Percentiles rank a stretch among this genome's conserved stretches.
Evolutionary conservation across 805 yeast genomes (phyloP).

Genomic region (Hanseniaspora thailandica): DNA sequence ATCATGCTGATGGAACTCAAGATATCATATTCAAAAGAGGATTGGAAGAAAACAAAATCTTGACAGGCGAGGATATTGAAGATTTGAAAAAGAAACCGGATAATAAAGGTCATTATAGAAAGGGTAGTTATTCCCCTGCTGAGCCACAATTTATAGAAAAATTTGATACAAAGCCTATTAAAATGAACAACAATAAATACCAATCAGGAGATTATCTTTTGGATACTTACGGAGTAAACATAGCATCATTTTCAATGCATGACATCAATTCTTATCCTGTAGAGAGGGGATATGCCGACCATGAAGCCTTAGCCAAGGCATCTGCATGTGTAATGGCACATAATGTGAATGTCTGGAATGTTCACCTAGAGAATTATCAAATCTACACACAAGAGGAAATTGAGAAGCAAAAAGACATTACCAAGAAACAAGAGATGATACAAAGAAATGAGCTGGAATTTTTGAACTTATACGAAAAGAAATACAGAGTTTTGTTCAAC

Average conservation of each 20-base stretch:
- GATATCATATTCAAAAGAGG: slow-evolving; percentile 76
- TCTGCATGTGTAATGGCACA: slow-evolving; percentile 69
- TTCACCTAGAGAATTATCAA: slow-evolving; percentile 56
- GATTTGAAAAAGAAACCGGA: slow-evolving; percentile 6
- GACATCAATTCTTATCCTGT: slow-evolving; percentile 82
- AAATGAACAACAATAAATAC: slow-evolving; percentile 26
- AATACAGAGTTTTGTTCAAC: slow-evolving; percentile 49
- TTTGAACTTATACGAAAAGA: slow-evolving; percentile 45
- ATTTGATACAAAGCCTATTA: slow-evolving; percentile 20
- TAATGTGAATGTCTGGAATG: slow-evolving; percentile 71
- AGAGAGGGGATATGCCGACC: slow-evolving; percentile 63
- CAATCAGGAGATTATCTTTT: slow-evolving; percentile 37
- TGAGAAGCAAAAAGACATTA: background rate
- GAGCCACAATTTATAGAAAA: slow-evolving; percentile 21
- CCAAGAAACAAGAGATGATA: background rate
- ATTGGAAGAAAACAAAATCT: slow-evolving; percentile 39
- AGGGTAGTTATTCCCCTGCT: slow-evolving; percentile 21
- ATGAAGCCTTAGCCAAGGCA: slow-evolving; percentile 60
- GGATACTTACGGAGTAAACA: slow-evolving; percentile 37
- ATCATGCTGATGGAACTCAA: slow-evolving; percentile 84
- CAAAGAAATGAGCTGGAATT: slow-evolving; percentile 27
- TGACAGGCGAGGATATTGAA: slow-evolving; percentile 21
- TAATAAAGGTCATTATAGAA: slow-evolving; percentile 16
- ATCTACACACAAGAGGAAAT: background rate
- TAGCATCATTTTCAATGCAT: slow-evolving; percentile 74